Base-by-base conservation (phyloP, 345 rosid genomes). In the Eucalyptus victrix region DNA sequence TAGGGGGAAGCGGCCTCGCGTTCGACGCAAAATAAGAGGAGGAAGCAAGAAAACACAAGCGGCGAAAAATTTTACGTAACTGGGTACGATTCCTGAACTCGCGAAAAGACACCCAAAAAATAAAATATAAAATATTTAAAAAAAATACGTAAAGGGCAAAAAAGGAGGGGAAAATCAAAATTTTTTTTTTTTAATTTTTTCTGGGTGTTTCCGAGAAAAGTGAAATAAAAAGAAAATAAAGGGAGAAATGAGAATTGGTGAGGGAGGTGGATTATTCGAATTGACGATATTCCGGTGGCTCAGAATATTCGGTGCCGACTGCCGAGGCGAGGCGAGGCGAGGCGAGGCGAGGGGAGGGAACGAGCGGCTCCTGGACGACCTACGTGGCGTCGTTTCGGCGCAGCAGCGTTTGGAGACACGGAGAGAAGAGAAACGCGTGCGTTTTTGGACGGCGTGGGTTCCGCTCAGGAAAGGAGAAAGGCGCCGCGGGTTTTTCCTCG, bases 241-340 rank as follows among this genome's bases (percentile, higher is more conserved):
- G 42, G 12, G 42, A 72, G 44, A 34, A 69, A 32, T 18, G 7
- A 9, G 80, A 34, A 60, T 60, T 62, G 69, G 32, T 13, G 18
- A 26, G 44, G 47, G 30, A 0, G 26, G 45, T 4, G 44, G 81
- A 72, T 37, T 72, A 72, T 87, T 87, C 76, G 81, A 7, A 76
- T 37, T 14, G 19, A 80, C 32, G 17, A 47, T 45, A 87, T 17
- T 65, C 88, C 2, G 76, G 88, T 42, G 88, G 88, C 19, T 51
- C 44, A 12, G 87, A 88, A 88, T 81, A 88, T 88, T 88, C 89
- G 89, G 89, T 40, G 49, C 44, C 6, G 21, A 18, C 44, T 37
- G 49, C n/a, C 17, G 21, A 18, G 11, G 18, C 28, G 28, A 54
- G 23, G 56, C 56, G 56, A 21, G 24, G 58, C 54, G 54, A 51